Evolutionary conservation across 495 filamentous ascomycete species (phyloP), one percentile per base, ranked within the genome.

Genomic region (Penicillium coffeae): DNA sequence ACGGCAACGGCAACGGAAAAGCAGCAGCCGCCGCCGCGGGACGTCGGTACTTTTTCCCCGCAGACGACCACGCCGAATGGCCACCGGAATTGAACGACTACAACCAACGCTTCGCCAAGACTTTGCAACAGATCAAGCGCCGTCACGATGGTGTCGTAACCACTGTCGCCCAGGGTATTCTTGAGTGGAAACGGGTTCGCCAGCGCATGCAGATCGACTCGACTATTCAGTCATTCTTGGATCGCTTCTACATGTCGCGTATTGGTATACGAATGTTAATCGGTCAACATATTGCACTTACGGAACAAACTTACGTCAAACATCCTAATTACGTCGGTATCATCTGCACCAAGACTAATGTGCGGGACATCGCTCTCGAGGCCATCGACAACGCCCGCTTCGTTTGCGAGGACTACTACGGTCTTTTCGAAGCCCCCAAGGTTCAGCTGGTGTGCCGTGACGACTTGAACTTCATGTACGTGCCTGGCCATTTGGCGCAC

Each of bases 181-280:
- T 95, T 40, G 93, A 98, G 70, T 98, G 94, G 76, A 98, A 98
- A 71, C 87, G 93, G 36, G 93, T 85, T 61, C 83, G 89, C 47
- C 93, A 98, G 74, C 82, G 93, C 36, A 92, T 97, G 86, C 94
- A 97, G 64, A 98, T 98, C 62, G 93, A 97, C 70, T 84, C 89
- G 47, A 93, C 89, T 45, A 95, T 98, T 42, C 93, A 98, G 63
- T 81, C 86, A 42, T 98, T 98, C 72, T 83, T 98, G 47, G 93
- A 98, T 71, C 87, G 93, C 42, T 98, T 98, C 64, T 98, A 98
- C 74, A 98, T 98, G 93, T 96, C 90, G 27, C 90, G 93, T n/a
- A 98, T 98, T 53, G 93, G 93, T 53, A 98, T 98, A 45, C 88
- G 93, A 51, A 98, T 98, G 93, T 80, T 98, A 12, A 96, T 98